Base-by-base conservation (phyloP, 2,329 filamentous ascomycete genomes). In the Samsoniella hepiali region DNA sequence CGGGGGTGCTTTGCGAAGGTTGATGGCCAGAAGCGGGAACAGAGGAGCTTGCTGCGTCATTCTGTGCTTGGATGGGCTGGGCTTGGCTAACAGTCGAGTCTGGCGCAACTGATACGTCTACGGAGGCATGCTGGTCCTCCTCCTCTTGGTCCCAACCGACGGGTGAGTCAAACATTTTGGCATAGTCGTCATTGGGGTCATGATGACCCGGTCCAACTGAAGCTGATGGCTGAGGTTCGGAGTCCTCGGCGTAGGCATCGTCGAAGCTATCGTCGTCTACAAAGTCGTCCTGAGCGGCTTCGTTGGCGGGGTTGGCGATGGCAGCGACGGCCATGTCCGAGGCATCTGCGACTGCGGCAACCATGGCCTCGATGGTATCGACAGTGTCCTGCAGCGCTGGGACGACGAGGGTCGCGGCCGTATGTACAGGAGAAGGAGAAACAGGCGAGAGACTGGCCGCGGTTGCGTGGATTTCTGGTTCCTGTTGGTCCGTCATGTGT, bases 331-430 rank as follows among this genome's bases (percentile, higher is more conserved):
- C 68, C 9, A 13, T n/a, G 65, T 69, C 69, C 62, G 74, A 72
- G 68, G 70, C 66, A 63, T 69, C 67, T 65, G 70, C 67, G 55
- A 71, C 75, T 44, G 73, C 76, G 64, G 73, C 75, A 64, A 76
- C 75, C 76, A 81, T 82, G 70, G 76, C 77, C 75, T 79, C 79
- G 65, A 82, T 75, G 65, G 75, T 78, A 67, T 84, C 81, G 68
- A 81, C 82, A 62, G 81, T 82, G 65, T 82, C 76, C 70, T 84
- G 82, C 63, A 85, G 80, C 32, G 76, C 74, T 38, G 82, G 81
- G 60, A 84, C 78, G 65, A 80, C 75, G 62, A 79, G 72, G 53
- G 81, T 74, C 32, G 80, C 78, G 63, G 79, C 76, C 55, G 76
- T 77, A 67, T 83, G 77, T 64, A 82, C 70, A 63, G 80, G 76